Base-by-base conservation (phyloP, 2,329 filamentous ascomycete species). In the Penicillium sp. region DNA sequence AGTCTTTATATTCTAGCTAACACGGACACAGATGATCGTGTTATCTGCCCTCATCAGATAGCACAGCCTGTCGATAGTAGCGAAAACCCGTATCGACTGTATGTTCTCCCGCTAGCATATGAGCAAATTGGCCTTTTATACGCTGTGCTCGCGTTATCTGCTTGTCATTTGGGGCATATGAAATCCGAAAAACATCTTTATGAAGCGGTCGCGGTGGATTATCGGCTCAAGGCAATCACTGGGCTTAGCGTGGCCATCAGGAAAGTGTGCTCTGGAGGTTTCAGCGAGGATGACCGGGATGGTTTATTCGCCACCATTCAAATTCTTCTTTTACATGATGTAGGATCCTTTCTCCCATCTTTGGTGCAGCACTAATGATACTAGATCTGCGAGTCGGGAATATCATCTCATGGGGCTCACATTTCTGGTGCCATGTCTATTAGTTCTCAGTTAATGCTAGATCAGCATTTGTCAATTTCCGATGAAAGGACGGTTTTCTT, bases 381-480 rank as follows among this genome's bases (percentile, higher is more conserved):
- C 7, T 56, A 72, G 70, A 72, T 72, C 21, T 64, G 59, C n/a
- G 70, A 72, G 57, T 62, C 70, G 1, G 69, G 70, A 10, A 63
- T 72, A 8, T 72, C 70, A 3, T 64, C 59, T 1, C 70, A 72
- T 42, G 70, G 70, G 1, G 69, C 66, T 37, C 70, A 72, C 49
- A 72, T 72, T 11, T 71, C 69, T 2, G 70, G 70, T 7, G 69
- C 70, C 1, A 64, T 72, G 62, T 72, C 70, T 1, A 69, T 72
- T 14, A 72, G 69, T 49, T 69, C 67, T 33, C 65, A 66, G 10
- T 46, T 72, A 8, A 55, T 63, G 21, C 58, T 71, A 7, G 55
- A 60, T 8, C 63, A 70, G 26, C 60, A 52, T 8, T 58, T 72
- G 14, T 64, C 60, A 19, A 53, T 60, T 13, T 58, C 63, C n/a